A percentile compares a stretch with the other conserved stretches of the same genome.
These are phyloP conservation scores for Dactylellina drechsleri DNA, from an alignment of 2,329 filamentous ascomycete species.

Conservation along the genomic window DNA sequence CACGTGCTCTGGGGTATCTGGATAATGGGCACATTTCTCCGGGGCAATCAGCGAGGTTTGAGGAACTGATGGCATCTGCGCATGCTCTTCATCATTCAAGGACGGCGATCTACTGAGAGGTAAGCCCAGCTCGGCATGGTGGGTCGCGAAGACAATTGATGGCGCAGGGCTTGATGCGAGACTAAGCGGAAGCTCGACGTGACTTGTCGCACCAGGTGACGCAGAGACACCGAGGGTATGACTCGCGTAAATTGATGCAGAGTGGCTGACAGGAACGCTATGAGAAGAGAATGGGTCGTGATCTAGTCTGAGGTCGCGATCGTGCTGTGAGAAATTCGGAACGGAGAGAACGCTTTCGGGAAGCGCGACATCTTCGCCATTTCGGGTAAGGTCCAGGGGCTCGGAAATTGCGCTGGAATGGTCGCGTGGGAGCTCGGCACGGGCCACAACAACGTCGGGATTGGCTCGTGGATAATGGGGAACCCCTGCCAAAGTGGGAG, in stretches of 20 bases:
- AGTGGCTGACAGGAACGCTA: constrained; percentile 24
- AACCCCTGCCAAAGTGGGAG: constrained; percentile 19
- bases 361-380: constrained; percentile 30
- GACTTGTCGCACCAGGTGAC: neutral
- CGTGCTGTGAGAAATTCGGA: constrained; percentile 16
- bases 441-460: neutral
- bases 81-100: constrained; percentile 5
- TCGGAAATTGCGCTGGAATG: constrained; percentile 30
- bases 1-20: neutral
- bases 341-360: constrained; percentile 32
- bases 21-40: neutral
- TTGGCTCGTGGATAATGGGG: neutral
- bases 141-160: constrained; percentile 19
- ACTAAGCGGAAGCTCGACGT: constrained; percentile 34
- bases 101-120: constrained; percentile 34
- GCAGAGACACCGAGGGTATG: constrained; percentile 1
- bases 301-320: constrained; percentile 12
- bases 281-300: neutral
- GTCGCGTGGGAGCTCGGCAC: neutral
- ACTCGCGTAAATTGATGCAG: constrained; percentile 29
- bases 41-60: neutral
- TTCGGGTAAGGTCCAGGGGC: constrained; percentile 33
- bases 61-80: constrained; percentile 14
- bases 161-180: constrained; percentile 29
- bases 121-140: constrained; percentile 12